Evolutionary conservation across 2,329 filamentous ascomycete species (phyloP).

Genomic region (Remersonia thermophila): DNA sequence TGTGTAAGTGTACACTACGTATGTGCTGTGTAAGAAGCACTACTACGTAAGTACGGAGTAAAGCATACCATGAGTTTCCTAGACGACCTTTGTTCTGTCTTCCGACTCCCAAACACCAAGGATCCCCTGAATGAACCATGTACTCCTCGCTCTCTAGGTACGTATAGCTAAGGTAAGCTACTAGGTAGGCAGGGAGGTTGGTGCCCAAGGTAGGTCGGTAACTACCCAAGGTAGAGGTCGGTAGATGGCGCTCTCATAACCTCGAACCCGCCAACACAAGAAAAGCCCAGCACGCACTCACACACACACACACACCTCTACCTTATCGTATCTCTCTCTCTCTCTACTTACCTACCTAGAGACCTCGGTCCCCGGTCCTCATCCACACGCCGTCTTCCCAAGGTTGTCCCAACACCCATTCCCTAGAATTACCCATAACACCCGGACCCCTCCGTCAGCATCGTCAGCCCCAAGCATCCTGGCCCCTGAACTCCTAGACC

Average conservation of each 20-base stretch:
- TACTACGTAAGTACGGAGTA: background rate
- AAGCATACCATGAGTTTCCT: background rate
- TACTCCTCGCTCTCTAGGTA: background rate
- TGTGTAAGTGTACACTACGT: background rate
- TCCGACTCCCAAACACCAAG: no score
- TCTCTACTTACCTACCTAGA: background rate
- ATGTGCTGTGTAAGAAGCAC: background rate
- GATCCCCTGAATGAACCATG: background rate
- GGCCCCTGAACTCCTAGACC: no score
- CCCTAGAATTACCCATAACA: no score
- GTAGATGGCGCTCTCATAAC: no score
- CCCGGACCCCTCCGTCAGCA: no score
- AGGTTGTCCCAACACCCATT: no score
- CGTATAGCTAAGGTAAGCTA: background rate
- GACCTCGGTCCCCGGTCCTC: background rate
- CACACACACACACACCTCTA: background rate
- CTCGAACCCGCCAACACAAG: background rate
- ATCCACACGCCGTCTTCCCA: background rate
- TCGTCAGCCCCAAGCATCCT: no score
- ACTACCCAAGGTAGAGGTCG: no score
- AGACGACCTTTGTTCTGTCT: no score
- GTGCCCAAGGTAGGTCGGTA: background rate
- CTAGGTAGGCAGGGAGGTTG: background rate
- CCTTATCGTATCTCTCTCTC: background rate
- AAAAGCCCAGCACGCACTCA: background rate